These are phyloP conservation scores for Tricholomella constricta DNA, from an alignment of 768 basidiomycete species.

Conservation along the genomic window DNA sequence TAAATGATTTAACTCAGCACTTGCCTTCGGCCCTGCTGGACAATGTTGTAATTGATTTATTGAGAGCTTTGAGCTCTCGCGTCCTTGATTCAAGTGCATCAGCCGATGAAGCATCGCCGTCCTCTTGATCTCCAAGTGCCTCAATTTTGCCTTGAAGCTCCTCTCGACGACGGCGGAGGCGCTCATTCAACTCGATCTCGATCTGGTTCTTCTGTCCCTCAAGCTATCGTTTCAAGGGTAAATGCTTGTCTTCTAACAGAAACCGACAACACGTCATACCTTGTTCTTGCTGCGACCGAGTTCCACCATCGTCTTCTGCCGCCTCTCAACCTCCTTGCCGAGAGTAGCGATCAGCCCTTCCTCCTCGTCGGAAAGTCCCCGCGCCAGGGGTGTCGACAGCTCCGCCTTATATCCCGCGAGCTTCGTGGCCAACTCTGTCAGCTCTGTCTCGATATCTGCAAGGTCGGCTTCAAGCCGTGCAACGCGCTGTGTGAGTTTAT, in stretches of 20 bases:
- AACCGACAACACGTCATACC: conserved; percentile 43
- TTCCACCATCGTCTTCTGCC: conserved; percentile 70
- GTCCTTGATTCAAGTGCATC: conserved; percentile 69
- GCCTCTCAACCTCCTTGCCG: conserved; percentile 73
- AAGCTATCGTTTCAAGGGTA: conserved; percentile 43
- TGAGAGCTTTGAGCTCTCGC: conserved; percentile 70
- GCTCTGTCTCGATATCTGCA: conserved; percentile 73
- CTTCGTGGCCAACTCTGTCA: conserved; percentile 62
- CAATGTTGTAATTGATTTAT: conserved; percentile 64
- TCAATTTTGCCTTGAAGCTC: conserved; percentile 81
- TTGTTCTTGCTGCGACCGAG: conserved; percentile 68
- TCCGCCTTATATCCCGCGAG: conserved; percentile 68
- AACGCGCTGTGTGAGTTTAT: conserved; percentile 63
- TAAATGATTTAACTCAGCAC: conserved; percentile 6
- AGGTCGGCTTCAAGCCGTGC: conserved; percentile 65
- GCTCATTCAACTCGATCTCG: conserved; percentile 93
- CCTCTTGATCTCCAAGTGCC: conserved; percentile 61
- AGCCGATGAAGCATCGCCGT: conserved; percentile 54
- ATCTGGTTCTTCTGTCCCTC: conserved; percentile 76
- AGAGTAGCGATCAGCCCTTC: conserved; percentile 63
- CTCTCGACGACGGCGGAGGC: conserved; percentile 74
- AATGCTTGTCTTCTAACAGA: background rate
- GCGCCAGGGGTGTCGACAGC: conserved; percentile 71
- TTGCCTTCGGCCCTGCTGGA: conserved; percentile 64
- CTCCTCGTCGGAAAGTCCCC: conserved; percentile 75